Percentiles rank a stretch among this genome's conserved stretches.
phyloP scores from a whole-genome alignment of 2,329 filamentous ascomycete genomes.

The Aspergillus clavatus region DNA sequence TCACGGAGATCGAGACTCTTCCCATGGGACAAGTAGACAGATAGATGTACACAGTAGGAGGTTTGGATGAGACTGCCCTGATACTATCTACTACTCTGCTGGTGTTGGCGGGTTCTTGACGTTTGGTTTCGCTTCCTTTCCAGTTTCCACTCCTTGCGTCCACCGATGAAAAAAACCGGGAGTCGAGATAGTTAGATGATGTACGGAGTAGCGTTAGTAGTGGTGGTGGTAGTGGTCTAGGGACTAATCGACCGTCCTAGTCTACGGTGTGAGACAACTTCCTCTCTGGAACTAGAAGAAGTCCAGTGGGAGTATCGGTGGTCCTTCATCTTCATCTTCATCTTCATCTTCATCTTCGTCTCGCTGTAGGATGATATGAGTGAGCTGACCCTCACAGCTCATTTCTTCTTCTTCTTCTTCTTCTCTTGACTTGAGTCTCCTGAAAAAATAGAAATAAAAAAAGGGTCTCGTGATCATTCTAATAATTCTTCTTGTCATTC shows the following conservation, averaged over 20 bases:
- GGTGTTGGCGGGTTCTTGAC: background rate
- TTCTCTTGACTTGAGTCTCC: background rate
- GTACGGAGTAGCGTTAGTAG: background rate
- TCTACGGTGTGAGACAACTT: too few species aligned
- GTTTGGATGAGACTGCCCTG: background rate
- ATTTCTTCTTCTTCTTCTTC: background rate
- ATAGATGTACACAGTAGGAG: background rate
- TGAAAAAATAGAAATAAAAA: too few species aligned
- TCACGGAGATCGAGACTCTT: background rate
- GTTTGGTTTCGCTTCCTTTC: conserved; percentile 2
- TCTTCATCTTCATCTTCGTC: too few species aligned
- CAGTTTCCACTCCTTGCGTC: conserved; percentile 4
- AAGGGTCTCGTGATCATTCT: too few species aligned
- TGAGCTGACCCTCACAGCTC: background rate
- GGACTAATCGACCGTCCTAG: too few species aligned
- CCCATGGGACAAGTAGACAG: background rate
- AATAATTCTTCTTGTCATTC: background rate
- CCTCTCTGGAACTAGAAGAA: too few species aligned
- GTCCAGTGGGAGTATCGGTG: too few species aligned
- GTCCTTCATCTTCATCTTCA: too few species aligned
- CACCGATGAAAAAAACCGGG: background rate
- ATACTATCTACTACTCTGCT: conserved; percentile 2
- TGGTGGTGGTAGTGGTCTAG: too few species aligned
- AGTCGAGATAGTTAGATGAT: too few species aligned
- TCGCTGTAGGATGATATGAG: too few species aligned